Percentiles rank a stretch among this genome's conserved stretches.
phyloP scores from a whole-genome alignment of 108 stramenopile species.

The Aurantiochytrium sp. region DNA sequence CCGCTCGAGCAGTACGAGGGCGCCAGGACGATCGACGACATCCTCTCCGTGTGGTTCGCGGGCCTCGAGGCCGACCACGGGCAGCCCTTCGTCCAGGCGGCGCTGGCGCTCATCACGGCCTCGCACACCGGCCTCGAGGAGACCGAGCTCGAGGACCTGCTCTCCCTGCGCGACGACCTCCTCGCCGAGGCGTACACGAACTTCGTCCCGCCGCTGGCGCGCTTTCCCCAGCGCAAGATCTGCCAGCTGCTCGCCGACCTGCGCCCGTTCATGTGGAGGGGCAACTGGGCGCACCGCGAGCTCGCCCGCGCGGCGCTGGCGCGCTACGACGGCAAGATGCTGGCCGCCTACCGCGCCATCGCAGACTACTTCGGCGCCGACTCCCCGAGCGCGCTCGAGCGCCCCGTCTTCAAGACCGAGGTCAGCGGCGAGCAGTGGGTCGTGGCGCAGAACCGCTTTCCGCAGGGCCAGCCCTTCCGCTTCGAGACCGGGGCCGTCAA shows the following conservation, averaged over 20 bases:
- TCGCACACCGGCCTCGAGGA: not conserved
- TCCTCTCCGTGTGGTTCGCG: not conserved
- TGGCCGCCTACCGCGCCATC: not conserved
- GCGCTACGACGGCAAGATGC: not conserved
- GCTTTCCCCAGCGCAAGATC: not conserved
- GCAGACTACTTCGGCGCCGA: not conserved
- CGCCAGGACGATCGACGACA: not conserved
- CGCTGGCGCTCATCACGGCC: not conserved
- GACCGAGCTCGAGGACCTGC: constrained; percentile 7
- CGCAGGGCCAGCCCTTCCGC: not conserved
- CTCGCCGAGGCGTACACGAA: not conserved
- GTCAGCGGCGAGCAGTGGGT: not conserved
- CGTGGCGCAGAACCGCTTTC: not conserved
- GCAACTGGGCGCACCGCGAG: not conserved
- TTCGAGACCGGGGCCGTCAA: not conserved
- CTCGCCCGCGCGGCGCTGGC: not conserved
- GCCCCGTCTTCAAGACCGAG: not conserved
- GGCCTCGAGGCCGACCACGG: not conserved
- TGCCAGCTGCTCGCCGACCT: not conserved
- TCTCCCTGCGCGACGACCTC: not conserved
- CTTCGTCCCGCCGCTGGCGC: not conserved
- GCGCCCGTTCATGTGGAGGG: not conserved
- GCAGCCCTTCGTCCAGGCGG: not conserved
- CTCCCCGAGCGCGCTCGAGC: not conserved
- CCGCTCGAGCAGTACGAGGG: not conserved